Evolutionary conservation across 192 early-diverging fungal species (phyloP).

Genomic region (Mortierella hygrophila): DNA sequence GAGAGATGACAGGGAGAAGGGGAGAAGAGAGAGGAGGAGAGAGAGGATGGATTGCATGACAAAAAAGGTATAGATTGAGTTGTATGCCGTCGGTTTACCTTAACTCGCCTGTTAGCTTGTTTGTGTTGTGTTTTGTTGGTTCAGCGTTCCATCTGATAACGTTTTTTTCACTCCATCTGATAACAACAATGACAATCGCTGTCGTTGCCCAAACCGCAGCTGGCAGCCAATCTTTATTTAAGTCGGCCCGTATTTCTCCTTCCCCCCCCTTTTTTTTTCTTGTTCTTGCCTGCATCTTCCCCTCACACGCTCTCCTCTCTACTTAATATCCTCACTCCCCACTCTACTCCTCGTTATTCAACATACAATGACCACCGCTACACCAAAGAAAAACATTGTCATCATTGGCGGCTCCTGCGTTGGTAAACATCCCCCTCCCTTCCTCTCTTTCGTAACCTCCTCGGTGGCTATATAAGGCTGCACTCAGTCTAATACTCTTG

Average conservation of each 20-base stretch:
- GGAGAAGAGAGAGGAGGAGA: not conserved
- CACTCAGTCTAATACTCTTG: not conserved
- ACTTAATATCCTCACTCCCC: not conserved
- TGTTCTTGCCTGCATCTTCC: not conserved
- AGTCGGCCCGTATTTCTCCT: not conserved
- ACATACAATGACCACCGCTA: not conserved
- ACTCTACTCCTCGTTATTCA: not conserved
- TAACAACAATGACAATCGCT: not conserved
- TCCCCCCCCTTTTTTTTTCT: not conserved
- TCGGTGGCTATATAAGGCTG: not conserved
- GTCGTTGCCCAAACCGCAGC: not conserved
- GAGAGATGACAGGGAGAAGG: not conserved
- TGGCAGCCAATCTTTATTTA: not conserved
- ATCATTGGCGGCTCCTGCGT: slow-evolving; percentile 67
- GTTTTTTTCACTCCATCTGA: not conserved
- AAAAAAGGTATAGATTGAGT: not conserved
- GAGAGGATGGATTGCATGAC: not conserved
- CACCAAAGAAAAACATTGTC: slow-evolving; percentile 51
- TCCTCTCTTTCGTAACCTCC: not conserved
- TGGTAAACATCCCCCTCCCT: slow-evolving; percentile 31
- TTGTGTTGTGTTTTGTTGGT: not conserved
- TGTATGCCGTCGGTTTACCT: not conserved
- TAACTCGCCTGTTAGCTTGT: not conserved
- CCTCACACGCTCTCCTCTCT: not conserved
- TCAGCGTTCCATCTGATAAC: not conserved